These are phyloP conservation scores for Pugionium dolabratum DNA, from an alignment of 345 rosid species.

Conservation along the genomic window DNA sequence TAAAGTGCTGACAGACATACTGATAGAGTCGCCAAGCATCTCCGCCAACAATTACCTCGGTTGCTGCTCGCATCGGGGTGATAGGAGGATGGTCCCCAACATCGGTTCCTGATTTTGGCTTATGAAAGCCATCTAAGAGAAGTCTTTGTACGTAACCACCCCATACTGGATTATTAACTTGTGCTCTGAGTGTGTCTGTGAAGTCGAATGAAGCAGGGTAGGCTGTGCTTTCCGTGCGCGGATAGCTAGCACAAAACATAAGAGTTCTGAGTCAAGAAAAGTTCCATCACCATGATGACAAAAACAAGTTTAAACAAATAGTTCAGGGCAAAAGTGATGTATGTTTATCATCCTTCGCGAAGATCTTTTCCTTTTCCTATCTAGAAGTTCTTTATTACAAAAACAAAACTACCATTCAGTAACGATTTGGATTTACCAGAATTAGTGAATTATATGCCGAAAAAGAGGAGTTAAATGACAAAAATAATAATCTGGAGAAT, in stretches of 20 bases:
- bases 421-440: not conserved
- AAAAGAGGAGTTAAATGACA: constrained; percentile 25
- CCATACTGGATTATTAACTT: constrained; percentile 60
- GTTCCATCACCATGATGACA: constrained; percentile 4
- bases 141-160: constrained; percentile 57
- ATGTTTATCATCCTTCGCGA: constrained; percentile 9
- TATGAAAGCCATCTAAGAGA: constrained; percentile 64
- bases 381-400: constrained; percentile 10
- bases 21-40: constrained; percentile 95
- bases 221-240: constrained; percentile 95
- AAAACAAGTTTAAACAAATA: not conserved
- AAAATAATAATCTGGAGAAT: constrained; percentile 21
- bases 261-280: constrained; percentile 6
- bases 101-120: constrained; percentile 79
- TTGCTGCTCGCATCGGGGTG: constrained; percentile 79
- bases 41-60: constrained; percentile 66
- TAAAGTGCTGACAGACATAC: constrained; percentile 90
- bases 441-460: constrained; percentile 9
- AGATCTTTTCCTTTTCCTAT: not conserved
- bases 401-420: constrained; percentile 7
- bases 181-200: constrained; percentile 66
- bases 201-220: constrained; percentile 94
- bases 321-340: constrained; percentile 1
- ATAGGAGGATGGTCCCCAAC: constrained; percentile 99
- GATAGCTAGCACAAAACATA: constrained; percentile 58